These are phyloP conservation scores for Platanthera guangdongensis DNA, from an alignment of 106 monocot genomes.

Conservation along the genomic window DNA sequence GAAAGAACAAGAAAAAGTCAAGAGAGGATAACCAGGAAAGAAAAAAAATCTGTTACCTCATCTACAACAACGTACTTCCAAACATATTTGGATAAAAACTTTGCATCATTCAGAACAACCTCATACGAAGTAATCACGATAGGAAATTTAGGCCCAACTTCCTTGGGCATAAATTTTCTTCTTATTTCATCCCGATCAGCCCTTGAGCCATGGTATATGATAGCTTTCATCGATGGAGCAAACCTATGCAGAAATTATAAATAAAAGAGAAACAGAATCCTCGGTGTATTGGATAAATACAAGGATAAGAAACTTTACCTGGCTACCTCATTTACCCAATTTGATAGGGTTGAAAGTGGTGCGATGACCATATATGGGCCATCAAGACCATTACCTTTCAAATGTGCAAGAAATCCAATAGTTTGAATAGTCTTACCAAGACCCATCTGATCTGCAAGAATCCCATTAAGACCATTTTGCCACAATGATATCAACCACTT, in stretches of 20 bases:
- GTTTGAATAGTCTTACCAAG: conserved; percentile 97
- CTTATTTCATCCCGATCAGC: conserved; percentile 51
- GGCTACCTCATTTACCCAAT: conserved; percentile 80
- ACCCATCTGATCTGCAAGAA: conserved; percentile 98
- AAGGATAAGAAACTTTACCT: conserved; percentile 35
- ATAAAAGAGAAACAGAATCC: not conserved
- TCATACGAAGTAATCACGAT: conserved; percentile 82
- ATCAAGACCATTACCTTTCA: conserved; percentile 82
- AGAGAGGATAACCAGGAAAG: not conserved
- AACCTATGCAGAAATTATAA: conserved; percentile 40
- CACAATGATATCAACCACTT: conserved; percentile 95
- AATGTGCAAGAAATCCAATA: conserved; percentile 91
- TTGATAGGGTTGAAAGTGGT: conserved; percentile 95
- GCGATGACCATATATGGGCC: conserved; percentile 90
- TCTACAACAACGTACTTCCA: conserved; percentile 99
- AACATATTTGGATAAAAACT: conserved; percentile 36
- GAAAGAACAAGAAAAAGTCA: conserved; percentile 6
- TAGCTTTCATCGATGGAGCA: conserved; percentile 54
- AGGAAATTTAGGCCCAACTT: conserved; percentile 69
- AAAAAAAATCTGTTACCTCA: conserved; percentile 44
- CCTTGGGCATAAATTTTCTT: conserved; percentile 62
- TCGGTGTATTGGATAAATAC: not conserved
- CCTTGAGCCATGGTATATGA: conserved; percentile 85
- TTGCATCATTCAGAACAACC: conserved; percentile 68
- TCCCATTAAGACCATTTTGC: conserved; percentile 99